Percentiles rank a stretch among this genome's conserved stretches.
phyloP scores from a whole-genome alignment of 106 monocot species.

The Phalaenopsis equestris region DNA sequence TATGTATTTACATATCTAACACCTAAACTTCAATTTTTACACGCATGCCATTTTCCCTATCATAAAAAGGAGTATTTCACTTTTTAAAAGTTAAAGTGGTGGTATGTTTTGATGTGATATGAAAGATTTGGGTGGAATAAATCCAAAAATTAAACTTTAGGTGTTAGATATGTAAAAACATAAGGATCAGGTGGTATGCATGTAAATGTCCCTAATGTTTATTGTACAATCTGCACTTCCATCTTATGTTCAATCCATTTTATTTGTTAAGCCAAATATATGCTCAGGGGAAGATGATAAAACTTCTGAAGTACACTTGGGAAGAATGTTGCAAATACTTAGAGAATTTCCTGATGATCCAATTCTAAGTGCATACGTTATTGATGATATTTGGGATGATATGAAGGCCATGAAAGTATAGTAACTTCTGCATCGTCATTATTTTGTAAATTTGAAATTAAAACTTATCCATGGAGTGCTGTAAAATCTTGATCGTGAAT shows the following conservation, averaged over 20 bases:
- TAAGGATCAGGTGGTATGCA: no score
- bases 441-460: not conserved
- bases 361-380: conserved; percentile 81
- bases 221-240: not conserved
- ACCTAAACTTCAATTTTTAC: no score
- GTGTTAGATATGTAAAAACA: no score
- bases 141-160: no score
- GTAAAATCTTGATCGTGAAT: not conserved
- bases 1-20: no score
- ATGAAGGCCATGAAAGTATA: conserved; percentile 98
- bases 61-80: no score
- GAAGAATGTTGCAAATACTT: conserved; percentile 86
- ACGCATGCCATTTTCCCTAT: no score
- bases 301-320: conserved; percentile 86
- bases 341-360: conserved; percentile 96
- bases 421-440: not conserved
- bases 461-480: not conserved
- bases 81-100: no score
- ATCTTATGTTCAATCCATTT: not conserved
- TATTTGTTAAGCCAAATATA: not conserved
- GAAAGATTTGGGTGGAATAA: no score
- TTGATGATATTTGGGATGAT: conserved; percentile 99
- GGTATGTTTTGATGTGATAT: no score
- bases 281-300: conserved; percentile 63
- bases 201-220: not conserved